These are phyloP conservation scores for Tuber borchii DNA, from an alignment of 495 filamentous ascomycete genomes.

Conservation along the genomic window DNA sequence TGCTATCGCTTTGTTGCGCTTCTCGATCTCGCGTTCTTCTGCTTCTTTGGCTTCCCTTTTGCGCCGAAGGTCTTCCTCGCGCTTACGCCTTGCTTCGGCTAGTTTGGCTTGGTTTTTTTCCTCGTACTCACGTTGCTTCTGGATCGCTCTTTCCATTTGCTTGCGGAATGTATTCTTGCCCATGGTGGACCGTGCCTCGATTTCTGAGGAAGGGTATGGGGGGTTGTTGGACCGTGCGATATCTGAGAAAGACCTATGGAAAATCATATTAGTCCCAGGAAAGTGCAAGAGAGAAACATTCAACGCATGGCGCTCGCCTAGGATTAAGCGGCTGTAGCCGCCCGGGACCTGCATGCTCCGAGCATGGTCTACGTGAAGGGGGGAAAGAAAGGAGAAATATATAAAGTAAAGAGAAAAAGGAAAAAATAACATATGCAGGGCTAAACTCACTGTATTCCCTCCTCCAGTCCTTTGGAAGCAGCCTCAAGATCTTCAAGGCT, in stretches of 20 bases:
- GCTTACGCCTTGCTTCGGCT: slow-evolving; percentile 62
- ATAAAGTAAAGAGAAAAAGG: not conserved
- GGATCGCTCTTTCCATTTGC: slow-evolving; percentile 76
- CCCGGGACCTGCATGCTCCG: not conserved
- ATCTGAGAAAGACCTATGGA: slow-evolving; percentile 55
- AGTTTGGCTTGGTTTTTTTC: slow-evolving; percentile 83
- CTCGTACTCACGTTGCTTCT: slow-evolving; percentile 84
- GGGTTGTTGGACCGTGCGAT: slow-evolving; percentile 76
- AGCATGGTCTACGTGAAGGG: not conserved
- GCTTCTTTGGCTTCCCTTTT: slow-evolving; percentile 66
- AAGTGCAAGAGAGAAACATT: not conserved
- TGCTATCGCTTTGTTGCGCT: slow-evolving; percentile 67
- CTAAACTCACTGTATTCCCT: slow-evolving; percentile 62
- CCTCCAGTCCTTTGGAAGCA: slow-evolving; percentile 76
- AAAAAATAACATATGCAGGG: not conserved
- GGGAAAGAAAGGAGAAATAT: not conserved
- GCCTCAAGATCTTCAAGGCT: slow-evolving; percentile 70
- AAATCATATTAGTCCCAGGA: slow-evolving; percentile 12
- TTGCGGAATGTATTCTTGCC: slow-evolving; percentile 84
- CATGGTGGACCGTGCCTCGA: slow-evolving; percentile 96
- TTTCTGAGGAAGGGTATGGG: slow-evolving; percentile 79
- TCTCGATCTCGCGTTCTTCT: slow-evolving; percentile 58
- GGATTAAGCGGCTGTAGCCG: not conserved
- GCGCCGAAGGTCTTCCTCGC: slow-evolving; percentile 66
- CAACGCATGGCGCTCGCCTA: not conserved